Evolutionary conservation across 2,329 filamentous ascomycete species (phyloP).

Genomic region (Fonsecaea erecta): DNA sequence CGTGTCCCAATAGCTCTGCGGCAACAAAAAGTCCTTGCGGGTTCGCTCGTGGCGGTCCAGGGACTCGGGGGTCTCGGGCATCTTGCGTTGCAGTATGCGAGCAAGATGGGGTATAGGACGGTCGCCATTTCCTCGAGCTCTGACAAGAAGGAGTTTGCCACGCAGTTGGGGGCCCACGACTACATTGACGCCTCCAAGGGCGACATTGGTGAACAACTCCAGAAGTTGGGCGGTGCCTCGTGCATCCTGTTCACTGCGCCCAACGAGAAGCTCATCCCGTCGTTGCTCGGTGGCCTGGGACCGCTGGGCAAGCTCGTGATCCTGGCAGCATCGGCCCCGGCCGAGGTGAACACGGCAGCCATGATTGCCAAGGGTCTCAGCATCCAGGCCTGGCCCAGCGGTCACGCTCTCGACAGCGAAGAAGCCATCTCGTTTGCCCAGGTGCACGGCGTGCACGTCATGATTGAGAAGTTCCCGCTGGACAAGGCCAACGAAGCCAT

Average conservation of each 20-base stretch:
- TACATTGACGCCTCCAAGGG: conserved; percentile 52
- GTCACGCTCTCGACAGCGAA: conserved; percentile 58
- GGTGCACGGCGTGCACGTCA: conserved; percentile 55
- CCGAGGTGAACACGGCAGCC: conserved; percentile 38
- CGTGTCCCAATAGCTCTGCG: conserved; percentile 49
- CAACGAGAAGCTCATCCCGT: conserved; percentile 42
- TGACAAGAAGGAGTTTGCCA: conserved; percentile 59
- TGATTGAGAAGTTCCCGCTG: conserved; percentile 60
- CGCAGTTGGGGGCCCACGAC: conserved; percentile 60
- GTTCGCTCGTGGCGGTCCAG: conserved; percentile 56
- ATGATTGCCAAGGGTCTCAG: conserved; percentile 55
- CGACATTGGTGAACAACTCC: conserved; percentile 43
- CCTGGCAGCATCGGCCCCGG: conserved; percentile 41
- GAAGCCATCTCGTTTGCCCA: conserved; percentile 58
- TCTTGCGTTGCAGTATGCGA: conserved; percentile 58
- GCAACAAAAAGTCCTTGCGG: conserved; percentile 52
- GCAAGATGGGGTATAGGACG: conserved; percentile 58
- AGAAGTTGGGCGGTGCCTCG: conserved; percentile 43
- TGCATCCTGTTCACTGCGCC: conserved; percentile 48
- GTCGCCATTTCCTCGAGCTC: conserved; percentile 57
- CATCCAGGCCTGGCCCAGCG: conserved; percentile 59
- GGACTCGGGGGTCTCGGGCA: conserved; percentile 60
- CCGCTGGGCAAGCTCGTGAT: conserved; percentile 45
- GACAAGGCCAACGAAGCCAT: conserved; percentile 57
- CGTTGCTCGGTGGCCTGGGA: conserved; percentile 44